Percentiles rank a stretch among this genome's conserved stretches.
These are phyloP conservation scores for Dinochytrium kinnereticum DNA, from an alignment of 371 early-diverging fungal species.

Conservation along the genomic window DNA sequence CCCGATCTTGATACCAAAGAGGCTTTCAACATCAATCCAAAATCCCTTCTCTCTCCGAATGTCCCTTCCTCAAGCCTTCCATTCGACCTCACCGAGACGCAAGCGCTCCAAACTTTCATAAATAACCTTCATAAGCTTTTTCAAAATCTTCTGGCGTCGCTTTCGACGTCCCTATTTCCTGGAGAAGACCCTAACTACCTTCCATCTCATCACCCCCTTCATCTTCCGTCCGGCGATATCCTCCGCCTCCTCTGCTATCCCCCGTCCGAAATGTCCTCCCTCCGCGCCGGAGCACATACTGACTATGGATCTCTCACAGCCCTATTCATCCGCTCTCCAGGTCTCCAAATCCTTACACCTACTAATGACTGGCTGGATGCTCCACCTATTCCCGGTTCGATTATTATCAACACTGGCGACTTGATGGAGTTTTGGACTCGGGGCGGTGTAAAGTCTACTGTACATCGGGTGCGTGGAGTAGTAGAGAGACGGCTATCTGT, in stretches of 20 bases:
- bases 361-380: constrained; percentile 64
- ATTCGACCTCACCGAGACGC: neutral
- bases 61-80: neutral
- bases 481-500: constrained; percentile 64
- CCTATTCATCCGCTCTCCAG: constrained; percentile 61
- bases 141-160: neutral
- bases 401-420: constrained; percentile 77
- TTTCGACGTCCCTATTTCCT: neutral
- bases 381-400: constrained; percentile 53
- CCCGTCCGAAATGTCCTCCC: too few relatives aligned
- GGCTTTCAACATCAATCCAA: constrained; percentile 13
- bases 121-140: neutral
- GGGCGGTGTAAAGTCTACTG: constrained; percentile 70
- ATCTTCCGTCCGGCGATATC: neutral
- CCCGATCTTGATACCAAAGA: constrained; percentile 2
- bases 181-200: neutral
- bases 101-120: neutral
- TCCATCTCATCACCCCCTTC: neutral
- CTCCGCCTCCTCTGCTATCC: constrained; percentile 10
- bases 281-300: constrained; percentile 42
- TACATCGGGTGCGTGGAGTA: constrained; percentile 65
- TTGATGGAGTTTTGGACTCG: constrained; percentile 74
- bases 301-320: constrained; percentile 79
- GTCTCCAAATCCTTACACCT: constrained; percentile 68
- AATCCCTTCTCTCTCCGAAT: neutral